phyloP scores from a whole-genome alignment of 441 rosid genomes.

The Croton setiger region DNA sequence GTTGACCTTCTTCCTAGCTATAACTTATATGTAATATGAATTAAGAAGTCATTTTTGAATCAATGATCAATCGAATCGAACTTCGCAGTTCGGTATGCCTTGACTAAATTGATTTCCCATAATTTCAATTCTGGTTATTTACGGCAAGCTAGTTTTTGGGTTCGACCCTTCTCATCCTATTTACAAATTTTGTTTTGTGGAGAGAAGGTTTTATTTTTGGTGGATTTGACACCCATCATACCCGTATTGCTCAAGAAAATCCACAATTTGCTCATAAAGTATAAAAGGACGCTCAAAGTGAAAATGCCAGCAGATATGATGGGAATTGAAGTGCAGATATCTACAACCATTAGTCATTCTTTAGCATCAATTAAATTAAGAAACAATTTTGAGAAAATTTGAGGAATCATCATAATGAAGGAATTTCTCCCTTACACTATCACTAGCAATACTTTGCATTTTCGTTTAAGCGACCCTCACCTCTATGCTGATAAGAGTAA shows the following conservation, averaged over 20 bases:
- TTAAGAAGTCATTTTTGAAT: too few species aligned
- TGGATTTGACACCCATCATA: too few species aligned
- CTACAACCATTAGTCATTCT: constrained; percentile 41
- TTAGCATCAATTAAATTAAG: constrained; percentile 26
- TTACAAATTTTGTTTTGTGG: too few species aligned
- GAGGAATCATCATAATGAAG: constrained; percentile 26
- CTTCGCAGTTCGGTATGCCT: too few species aligned
- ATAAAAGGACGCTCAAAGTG: constrained; percentile 95
- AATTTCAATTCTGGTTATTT: too few species aligned
- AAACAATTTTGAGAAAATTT: background rate
- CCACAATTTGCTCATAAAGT: constrained; percentile 85
- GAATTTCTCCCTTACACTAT: constrained; percentile 79
- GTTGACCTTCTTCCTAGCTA: too few species aligned
- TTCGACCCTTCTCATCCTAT: too few species aligned
- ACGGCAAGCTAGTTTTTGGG: too few species aligned
- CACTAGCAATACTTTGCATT: constrained; percentile 66
- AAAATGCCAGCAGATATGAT: constrained; percentile 83
- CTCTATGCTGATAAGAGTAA: constrained; percentile 73
- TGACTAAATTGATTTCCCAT: too few species aligned
- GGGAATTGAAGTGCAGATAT: constrained; percentile 96
- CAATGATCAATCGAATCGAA: too few species aligned
- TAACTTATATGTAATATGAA: too few species aligned
- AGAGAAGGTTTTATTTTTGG: too few species aligned
- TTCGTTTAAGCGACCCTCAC: constrained; percentile 84
- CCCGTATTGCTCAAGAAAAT: constrained; percentile 85